Conservation (phyloP, 208 protist species). For the Crithidia brevicula region DNA sequence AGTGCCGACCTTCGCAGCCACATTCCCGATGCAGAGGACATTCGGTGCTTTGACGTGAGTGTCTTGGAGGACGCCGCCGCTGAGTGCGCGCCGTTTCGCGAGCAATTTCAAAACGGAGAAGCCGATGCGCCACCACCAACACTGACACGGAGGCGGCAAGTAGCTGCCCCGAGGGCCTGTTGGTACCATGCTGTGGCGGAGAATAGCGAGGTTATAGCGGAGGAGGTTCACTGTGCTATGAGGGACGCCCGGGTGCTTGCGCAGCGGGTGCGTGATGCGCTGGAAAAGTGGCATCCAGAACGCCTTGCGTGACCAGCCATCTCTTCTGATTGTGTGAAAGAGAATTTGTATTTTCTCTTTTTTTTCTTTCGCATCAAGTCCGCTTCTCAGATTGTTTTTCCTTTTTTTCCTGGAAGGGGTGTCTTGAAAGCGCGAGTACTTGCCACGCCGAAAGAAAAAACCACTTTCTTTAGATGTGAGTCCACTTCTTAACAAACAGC, state of each 20-base stretch:
- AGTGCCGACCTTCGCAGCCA: not conserved
- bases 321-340: not conserved
- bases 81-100: not conserved
- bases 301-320: not conserved
- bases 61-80: slow-evolving; percentile 24
- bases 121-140: not conserved
- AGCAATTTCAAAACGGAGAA: not conserved
- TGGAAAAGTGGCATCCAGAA: not conserved
- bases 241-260: slow-evolving; percentile 23
- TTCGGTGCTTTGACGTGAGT: slow-evolving; percentile 52
- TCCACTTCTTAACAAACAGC: too few species aligned
- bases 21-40: slow-evolving; percentile 37
- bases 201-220: not conserved
- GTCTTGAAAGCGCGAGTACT: too few species aligned
- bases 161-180: too few species aligned
- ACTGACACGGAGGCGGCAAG: too few species aligned
- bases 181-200: slow-evolving; percentile 15
- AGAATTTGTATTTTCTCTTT: slow-evolving; percentile 1
- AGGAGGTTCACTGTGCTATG: slow-evolving; percentile 24
- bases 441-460: too few species aligned
- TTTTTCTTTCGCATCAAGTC: not conserved
- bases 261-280: slow-evolving; percentile 4
- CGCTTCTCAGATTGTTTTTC: not conserved
- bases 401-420: too few species aligned
- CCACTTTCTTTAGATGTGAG: too few species aligned